These are phyloP conservation scores for Gossypium thurberi DNA, from an alignment of 345 rosid species.

Conservation along the genomic window DNA sequence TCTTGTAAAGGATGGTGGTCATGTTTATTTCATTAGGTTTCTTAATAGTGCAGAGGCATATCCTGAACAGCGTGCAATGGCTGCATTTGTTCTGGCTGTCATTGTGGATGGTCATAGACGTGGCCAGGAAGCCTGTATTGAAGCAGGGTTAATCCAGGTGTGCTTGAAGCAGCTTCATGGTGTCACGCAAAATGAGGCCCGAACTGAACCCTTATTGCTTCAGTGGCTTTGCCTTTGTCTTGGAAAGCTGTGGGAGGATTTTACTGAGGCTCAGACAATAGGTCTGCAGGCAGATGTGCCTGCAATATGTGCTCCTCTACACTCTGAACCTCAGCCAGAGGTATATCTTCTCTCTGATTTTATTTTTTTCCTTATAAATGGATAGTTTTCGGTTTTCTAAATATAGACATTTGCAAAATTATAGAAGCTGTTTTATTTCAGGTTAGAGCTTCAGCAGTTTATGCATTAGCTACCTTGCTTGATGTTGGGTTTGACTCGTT, in stretches of 20 bases:
- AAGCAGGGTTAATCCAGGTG: slow-evolving; percentile 69
- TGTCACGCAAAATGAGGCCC: slow-evolving; percentile 59
- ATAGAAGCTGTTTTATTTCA: slow-evolving; percentile 30
- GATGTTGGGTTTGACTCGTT: slow-evolving; percentile 74
- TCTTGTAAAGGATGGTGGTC: slow-evolving; percentile 96
- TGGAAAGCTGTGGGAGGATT: slow-evolving; percentile 99
- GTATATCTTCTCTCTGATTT: slow-evolving; percentile 27
- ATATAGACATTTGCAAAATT: slow-evolving; percentile 10
- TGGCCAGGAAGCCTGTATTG: slow-evolving; percentile 96
- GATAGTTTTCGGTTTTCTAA: background rate
- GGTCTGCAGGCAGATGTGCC: slow-evolving; percentile 80
- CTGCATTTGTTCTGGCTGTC: slow-evolving; percentile 99
- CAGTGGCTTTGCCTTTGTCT: slow-evolving; percentile 99
- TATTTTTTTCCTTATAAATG: background rate
- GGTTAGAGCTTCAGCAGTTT: slow-evolving; percentile 98
- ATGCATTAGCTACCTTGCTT: slow-evolving; percentile 86
- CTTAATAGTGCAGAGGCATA: slow-evolving; percentile 92
- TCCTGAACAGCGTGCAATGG: slow-evolving; percentile 99
- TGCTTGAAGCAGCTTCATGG: slow-evolving; percentile 83
- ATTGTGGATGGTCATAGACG: slow-evolving; percentile 93
- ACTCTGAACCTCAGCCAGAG: slow-evolving; percentile 93
- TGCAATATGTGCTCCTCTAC: slow-evolving; percentile 57
- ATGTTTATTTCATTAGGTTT: slow-evolving; percentile 86
- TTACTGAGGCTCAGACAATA: slow-evolving; percentile 68
- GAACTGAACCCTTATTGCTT: slow-evolving; percentile 76